Percentiles rank a stretch among this genome's conserved stretches.
Conservation (phyloP, 305 asterid genomes). For the Petunia hybrid region DNA sequence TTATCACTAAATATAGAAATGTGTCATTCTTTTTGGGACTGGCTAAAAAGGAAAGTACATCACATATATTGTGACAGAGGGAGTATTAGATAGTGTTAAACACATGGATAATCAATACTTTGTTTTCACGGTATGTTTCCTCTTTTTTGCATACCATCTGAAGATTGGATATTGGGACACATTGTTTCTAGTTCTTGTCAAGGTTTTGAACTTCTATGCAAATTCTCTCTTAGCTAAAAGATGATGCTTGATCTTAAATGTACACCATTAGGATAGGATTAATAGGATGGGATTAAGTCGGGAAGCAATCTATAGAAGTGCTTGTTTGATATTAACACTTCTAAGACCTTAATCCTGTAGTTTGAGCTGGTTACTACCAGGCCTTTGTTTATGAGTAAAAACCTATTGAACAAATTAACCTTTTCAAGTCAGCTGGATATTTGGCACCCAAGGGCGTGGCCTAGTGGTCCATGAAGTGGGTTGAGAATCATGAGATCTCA, state of each 20-base stretch:
- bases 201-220: not conserved
- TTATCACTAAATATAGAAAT: no score
- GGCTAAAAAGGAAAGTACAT: no score
- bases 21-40: no score
- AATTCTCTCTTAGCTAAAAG: not conserved
- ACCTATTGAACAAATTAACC: not conserved
- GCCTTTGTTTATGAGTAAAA: not conserved
- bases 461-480: no score
- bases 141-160: constrained; percentile 5
- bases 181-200: constrained; percentile 3
- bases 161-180: not conserved
- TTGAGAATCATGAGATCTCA: no score
- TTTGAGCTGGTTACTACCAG: not conserved
- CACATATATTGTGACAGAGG: no score
- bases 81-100: no score
- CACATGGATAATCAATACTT: constrained; percentile 4
- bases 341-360: not conserved
- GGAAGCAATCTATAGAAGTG: not conserved
- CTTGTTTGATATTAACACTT: constrained; percentile 18
- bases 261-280: no score
- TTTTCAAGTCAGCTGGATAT: no score
- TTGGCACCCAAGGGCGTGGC: no score
- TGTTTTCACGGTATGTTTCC: not conserved
- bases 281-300: not conserved
- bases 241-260: constrained; percentile 10